phyloP scores from a whole-genome alignment of 163 green algal genomes.

The Botryococcus braunii region DNA sequence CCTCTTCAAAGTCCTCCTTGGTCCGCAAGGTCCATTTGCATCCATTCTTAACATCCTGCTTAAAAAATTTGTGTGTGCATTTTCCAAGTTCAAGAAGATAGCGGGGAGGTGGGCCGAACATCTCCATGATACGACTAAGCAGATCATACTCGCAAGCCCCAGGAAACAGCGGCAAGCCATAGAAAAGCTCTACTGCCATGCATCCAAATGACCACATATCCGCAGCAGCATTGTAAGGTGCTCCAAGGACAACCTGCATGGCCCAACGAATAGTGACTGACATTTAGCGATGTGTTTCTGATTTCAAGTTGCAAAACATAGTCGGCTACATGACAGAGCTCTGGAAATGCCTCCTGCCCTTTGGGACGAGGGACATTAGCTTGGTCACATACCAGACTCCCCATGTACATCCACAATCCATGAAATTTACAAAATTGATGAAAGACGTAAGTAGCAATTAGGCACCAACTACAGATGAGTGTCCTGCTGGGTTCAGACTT shows the following conservation, averaged over 20 bases:
- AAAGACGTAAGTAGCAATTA: no score
- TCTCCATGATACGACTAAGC: conserved; percentile 73
- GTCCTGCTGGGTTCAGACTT: no score
- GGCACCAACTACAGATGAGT: no score
- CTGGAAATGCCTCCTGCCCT: no score
- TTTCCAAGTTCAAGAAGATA: conserved; percentile 57
- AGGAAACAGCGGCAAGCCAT: conserved; percentile 92
- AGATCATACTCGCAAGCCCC: conserved; percentile 90
- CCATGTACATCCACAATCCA: no score
- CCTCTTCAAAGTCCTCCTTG: background rate
- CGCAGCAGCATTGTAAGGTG: conserved; percentile 78
- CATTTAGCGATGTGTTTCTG: no score
- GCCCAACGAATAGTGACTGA: no score
- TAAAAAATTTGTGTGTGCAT: conserved; percentile 78
- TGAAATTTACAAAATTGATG: no score
- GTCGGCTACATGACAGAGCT: no score
- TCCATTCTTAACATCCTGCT: conserved; percentile 5
- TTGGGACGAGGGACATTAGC: no score
- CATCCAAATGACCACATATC: conserved; percentile 98
- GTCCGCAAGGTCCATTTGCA: background rate
- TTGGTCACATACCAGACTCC: no score
- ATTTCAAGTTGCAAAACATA: no score
- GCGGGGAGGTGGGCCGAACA: conserved; percentile 48
- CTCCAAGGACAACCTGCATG: conserved; percentile 65
- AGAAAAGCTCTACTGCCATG: conserved; percentile 95